Evolutionary conservation across 305 asterid species (phyloP).

Genomic region (Fraxinus sp.): DNA sequence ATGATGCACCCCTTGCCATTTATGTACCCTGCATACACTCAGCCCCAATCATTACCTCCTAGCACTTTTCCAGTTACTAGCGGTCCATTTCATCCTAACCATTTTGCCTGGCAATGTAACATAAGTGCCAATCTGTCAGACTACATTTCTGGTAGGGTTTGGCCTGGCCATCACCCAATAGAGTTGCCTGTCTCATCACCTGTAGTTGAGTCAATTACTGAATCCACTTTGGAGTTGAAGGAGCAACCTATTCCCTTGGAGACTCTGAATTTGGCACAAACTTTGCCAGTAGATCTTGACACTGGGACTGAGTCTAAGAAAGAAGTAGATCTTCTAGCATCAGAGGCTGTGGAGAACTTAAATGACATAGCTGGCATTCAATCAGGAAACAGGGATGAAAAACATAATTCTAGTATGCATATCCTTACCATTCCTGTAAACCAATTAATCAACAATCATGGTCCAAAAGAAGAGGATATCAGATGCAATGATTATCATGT

Average conservation of each 20-base stretch:
- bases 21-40: constrained; percentile 80
- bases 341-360: constrained; percentile 56
- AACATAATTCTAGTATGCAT: constrained; percentile 36
- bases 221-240: constrained; percentile 43
- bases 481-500: constrained; percentile 35
- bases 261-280: constrained; percentile 49
- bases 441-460: constrained; percentile 36
- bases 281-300: constrained; percentile 59
- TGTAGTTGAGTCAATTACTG: constrained; percentile 54
- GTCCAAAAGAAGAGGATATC: constrained; percentile 42
- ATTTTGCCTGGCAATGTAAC: constrained; percentile 81
- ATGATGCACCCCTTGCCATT: constrained; percentile 82
- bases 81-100: constrained; percentile 69
- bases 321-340: constrained; percentile 50
- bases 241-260: constrained; percentile 49
- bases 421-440: constrained; percentile 40
- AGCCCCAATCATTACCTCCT: constrained; percentile 66
- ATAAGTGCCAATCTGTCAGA: constrained; percentile 57
- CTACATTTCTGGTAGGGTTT: constrained; percentile 60
- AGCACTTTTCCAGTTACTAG: constrained; percentile 60
- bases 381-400: constrained; percentile 39
- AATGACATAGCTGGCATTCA: constrained; percentile 41
- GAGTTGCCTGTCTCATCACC: constrained; percentile 69
- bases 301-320: constrained; percentile 58
- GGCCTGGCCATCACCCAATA: constrained; percentile 77